Base-by-base conservation (phyloP, 257 asterid species). In the Agastache rugosa region DNA sequence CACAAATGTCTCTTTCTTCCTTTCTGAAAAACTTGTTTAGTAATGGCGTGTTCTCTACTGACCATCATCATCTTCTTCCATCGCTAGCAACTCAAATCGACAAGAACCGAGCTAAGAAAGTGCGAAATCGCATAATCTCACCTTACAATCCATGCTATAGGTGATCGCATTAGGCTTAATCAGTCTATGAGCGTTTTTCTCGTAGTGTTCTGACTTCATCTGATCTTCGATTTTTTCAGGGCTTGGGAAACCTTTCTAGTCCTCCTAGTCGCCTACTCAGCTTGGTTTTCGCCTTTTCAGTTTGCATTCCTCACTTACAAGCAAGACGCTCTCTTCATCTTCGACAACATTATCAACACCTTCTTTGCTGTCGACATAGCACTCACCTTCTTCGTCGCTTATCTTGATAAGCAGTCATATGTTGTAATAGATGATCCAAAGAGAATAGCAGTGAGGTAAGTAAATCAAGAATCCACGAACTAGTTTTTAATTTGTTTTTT, bases 211-310 rank as follows among this genome's bases (percentile, higher is more conserved):
- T n/a, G 5, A 58, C 31, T 63, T 41, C 31, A 12, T 45, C 8
- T 27, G 10, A 22, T 56, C 12, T 20, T 63, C 15, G n/a, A 45
- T 4, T 81, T 48, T 48, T 85, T 66, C 91, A 91, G 96, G 96
- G 89, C 91, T 10, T 93, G 98, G 97, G 91, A 93, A 82, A 79
- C 83, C 80, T 89, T 90, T 55, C 78, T 93, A 11, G 75, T 90
- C 11, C 75, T 93, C 63, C 74, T 90, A 16, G 98, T 93, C 44
- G 76, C 86, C 8, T 93, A 93, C 60, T 88, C 98, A 0, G 97
- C 98, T 11, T 93, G 97, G 98, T 82, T 91, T 67, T 89, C 91
- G 5, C 98, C 98, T 2, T 89, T 93, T 11, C 94, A 93, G 84
- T 85, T 85, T 48, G 96, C 97, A 48, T 93, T 93, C 63, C 83